phyloP scores from a whole-genome alignment of 805 yeast species.

The Wickerhamomyces chambardii region DNA sequence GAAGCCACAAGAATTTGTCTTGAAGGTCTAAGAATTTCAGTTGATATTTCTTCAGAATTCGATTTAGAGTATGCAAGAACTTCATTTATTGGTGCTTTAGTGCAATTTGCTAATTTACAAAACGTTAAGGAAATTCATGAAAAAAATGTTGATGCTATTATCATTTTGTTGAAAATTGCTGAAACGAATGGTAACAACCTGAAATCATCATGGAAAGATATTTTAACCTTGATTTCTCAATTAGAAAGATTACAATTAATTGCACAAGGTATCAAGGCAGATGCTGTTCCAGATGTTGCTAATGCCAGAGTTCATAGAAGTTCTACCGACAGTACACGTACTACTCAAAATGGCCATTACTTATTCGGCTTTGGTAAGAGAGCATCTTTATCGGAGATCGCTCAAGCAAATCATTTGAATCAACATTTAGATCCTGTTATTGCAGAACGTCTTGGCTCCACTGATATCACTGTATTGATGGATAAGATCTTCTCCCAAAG shows the following conservation, averaged over 20 bases:
- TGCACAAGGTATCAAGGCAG: constrained; percentile 81
- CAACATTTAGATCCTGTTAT: constrained; percentile 56
- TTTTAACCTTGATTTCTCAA: constrained; percentile 78
- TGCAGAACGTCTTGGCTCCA: constrained; percentile 47
- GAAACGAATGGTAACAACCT: constrained; percentile 71
- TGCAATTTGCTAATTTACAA: constrained; percentile 76
- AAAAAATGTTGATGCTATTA: constrained; percentile 78
- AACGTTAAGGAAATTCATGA: constrained; percentile 68
- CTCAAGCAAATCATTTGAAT: constrained; percentile 61
- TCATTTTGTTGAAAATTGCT: constrained; percentile 67
- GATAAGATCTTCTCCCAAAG: constrained; percentile 86
- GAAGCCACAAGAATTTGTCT: constrained; percentile 62
- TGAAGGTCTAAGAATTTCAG: constrained; percentile 80
- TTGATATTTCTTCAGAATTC: constrained; percentile 77
- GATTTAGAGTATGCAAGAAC: constrained; percentile 78
- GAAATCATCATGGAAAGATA: constrained; percentile 74
- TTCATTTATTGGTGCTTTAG: constrained; percentile 83
- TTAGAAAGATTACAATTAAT: constrained; percentile 84
- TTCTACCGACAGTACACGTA: constrained; percentile 45
- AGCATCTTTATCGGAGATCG: constrained; percentile 53
- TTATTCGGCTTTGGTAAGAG: constrained; percentile 50
- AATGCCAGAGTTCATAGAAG: constrained; percentile 47
- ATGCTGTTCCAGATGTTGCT: constrained; percentile 76
- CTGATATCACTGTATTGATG: constrained; percentile 69
- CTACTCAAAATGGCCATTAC: constrained; percentile 31